phyloP scores from a whole-genome alignment of 345 rosid genomes.

The Adansonia digitata region DNA sequence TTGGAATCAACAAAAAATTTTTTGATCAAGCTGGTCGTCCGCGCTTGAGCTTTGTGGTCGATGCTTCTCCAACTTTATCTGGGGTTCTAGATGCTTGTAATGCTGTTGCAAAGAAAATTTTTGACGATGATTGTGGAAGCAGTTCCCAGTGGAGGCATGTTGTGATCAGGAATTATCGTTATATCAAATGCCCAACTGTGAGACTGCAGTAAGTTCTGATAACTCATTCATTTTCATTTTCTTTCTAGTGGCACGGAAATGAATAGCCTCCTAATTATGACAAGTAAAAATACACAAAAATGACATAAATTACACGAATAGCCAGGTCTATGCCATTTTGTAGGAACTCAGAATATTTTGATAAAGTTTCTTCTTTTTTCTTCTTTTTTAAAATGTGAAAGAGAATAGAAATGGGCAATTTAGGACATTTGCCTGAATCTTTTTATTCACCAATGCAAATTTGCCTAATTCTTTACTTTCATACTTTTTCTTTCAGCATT shows the following conservation, averaged over 20 bases:
- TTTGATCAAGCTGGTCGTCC: conserved; percentile 51
- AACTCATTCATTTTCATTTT: not conserved
- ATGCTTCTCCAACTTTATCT: conserved; percentile 46
- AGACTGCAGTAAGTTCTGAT: conserved; percentile 66
- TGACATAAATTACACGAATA: too few relatives aligned
- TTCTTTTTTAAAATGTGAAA: too few relatives aligned
- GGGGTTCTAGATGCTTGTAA: conserved; percentile 63
- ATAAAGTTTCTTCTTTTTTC: too few relatives aligned
- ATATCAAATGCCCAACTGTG: conserved; percentile 37
- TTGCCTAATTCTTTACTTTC: not conserved
- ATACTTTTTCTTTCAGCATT: conserved; percentile 46
- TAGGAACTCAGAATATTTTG: too few relatives aligned
- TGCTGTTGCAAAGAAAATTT: conserved; percentile 33
- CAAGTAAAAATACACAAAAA: too few relatives aligned
- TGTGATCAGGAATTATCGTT: conserved; percentile 34
- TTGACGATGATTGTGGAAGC: conserved; percentile 48
- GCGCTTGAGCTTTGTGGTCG: conserved; percentile 62
- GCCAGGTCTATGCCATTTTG: too few relatives aligned
- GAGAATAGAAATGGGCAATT: too few relatives aligned
- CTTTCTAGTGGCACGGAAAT: not conserved
- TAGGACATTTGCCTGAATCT: not conserved
- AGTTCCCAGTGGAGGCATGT: conserved; percentile 62
- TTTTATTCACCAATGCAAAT: not conserved
- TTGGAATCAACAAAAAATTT: conserved; percentile 53
- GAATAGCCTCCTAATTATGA: too few relatives aligned